A percentile compares a stretch with the other conserved stretches of the same genome.
These are phyloP conservation scores for Diaporthe citriasiana DNA, from an alignment of 2,329 filamentous ascomycete species.

Conservation along the genomic window DNA sequence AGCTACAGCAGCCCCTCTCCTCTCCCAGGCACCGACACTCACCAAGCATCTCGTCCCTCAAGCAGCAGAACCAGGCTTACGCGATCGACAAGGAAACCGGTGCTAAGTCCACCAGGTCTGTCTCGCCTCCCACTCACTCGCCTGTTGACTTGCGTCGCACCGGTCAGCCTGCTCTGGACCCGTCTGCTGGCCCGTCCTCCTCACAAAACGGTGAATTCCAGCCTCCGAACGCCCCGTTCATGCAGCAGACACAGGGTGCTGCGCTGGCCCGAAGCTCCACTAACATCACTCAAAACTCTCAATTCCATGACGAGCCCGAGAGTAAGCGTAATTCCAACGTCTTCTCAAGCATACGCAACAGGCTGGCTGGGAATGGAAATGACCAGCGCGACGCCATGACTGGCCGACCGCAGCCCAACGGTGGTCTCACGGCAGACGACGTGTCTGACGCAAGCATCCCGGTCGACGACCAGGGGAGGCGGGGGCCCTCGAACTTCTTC, in stretches of 20 bases:
- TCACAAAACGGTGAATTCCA: constrained; percentile 42
- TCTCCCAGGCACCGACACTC: constrained; percentile 54
- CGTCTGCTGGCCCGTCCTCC: constrained; percentile 33
- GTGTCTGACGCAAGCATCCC: constrained; percentile 58
- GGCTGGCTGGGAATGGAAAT: constrained; percentile 53
- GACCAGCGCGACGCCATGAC: constrained; percentile 51
- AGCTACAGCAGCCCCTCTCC: constrained; percentile 65
- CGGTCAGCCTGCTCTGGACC: constrained; percentile 36
- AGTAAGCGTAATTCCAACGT: constrained; percentile 58
- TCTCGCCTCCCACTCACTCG: constrained; percentile 43
- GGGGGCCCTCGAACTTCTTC: constrained; percentile 58
- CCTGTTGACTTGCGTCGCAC: constrained; percentile 43
- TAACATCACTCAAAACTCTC: constrained; percentile 43
- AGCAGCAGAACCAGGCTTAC: constrained; percentile 52
- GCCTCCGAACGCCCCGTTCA: constrained; percentile 43
- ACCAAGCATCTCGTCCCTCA: constrained; percentile 47
- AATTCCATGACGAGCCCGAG: constrained; percentile 53
- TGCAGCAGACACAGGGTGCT: constrained; percentile 30
- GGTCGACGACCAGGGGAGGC: constrained; percentile 56
- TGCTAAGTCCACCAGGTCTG: constrained; percentile 43
- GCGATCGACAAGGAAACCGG: constrained; percentile 69
- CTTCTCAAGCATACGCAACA: constrained; percentile 66
- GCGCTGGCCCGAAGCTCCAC: constrained; percentile 41
- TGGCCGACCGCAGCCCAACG: constrained; percentile 41
- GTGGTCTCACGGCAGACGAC: constrained; percentile 54